Base-by-base conservation (phyloP, 108 stramenopile species). In the Fragilaria crotonensis region DNA sequence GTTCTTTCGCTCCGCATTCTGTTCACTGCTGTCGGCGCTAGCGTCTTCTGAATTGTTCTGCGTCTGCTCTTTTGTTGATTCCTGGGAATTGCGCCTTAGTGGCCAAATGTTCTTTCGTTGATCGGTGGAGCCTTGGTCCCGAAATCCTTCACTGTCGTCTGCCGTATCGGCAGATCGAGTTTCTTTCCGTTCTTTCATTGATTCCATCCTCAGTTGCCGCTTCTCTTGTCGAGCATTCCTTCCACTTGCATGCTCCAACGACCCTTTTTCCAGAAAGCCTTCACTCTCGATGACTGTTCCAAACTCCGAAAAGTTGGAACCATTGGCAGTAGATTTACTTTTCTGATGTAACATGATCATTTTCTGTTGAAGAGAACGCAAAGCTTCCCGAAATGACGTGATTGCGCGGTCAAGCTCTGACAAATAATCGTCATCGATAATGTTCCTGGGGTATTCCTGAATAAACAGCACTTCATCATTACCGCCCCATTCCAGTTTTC, bases 311-410 rank as follows among this genome's bases (percentile, higher is more conserved):
- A n/a, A n/a, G n/a, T n/a, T 73, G 95, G 93, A 36, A 50, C 67
- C 22, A 73, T 96, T 62, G 77, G 68, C 22, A 94, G 93, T 75
- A 86, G 17, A 45, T 45, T 51, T 51, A 20, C 23, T 20, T 51
- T 14, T 51, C 17, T 51, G 17, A 9, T n/a, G 25, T 28, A 30
- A 29, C 0, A n/a, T 29, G 7, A 26, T 55, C 29, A n/a, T 30
- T 55, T 41, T 41, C 36, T 41, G 7, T 14, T 41, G 36, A 41
- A 41, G 7, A 41, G 7, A 7, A 7, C 7, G 36, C 36, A 41
- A 41, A 41, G 7, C 14, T 41, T 41, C 36, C 14, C 14, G 36
- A 14, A 11, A 41, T 7, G 36, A 41, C 14, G 36, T 41, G 11
- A 41, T 11, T 41, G 36, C 36, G 11, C 14, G 11, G 14, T 41